Evolutionary conservation across 352 stramenopile species (phyloP).

Genomic region (Thalassiosira mediterranea): DNA sequence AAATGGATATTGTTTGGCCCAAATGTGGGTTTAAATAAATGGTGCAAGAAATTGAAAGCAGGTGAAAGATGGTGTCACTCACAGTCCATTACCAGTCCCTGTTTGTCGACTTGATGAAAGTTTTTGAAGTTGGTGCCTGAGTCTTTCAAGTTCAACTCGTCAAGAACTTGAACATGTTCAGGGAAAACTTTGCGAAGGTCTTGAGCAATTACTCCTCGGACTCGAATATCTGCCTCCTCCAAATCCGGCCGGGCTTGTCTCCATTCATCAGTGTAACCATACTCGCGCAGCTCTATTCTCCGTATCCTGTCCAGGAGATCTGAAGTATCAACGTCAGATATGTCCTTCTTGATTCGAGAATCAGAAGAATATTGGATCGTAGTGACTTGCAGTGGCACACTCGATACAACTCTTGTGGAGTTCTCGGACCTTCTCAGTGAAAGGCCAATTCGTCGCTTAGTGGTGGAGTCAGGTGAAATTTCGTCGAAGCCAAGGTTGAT

Average conservation of each 20-base stretch:
- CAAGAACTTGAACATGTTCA: slow-evolving; percentile 89
- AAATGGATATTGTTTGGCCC: too few species aligned
- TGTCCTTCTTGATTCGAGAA: slow-evolving; percentile 91
- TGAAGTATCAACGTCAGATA: slow-evolving; percentile 89
- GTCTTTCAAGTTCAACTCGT: slow-evolving; percentile 87
- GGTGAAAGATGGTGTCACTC: too few species aligned
- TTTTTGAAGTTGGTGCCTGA: slow-evolving; percentile 89
- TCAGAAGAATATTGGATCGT: slow-evolving; percentile 92
- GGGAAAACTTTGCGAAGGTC: slow-evolving; percentile 90
- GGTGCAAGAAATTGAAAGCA: too few species aligned
- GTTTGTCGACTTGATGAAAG: slow-evolving; percentile 94
- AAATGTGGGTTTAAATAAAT: too few species aligned
- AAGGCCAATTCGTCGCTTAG: slow-evolving; percentile 28
- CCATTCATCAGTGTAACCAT: slow-evolving; percentile 91
- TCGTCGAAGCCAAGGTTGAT: slow-evolving; percentile 52
- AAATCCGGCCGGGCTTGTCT: slow-evolving; percentile 87
- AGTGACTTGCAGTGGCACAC: slow-evolving; percentile 88
- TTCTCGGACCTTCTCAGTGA: slow-evolving; percentile 34
- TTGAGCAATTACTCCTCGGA: slow-evolving; percentile 93
- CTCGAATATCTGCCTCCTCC: slow-evolving; percentile 71
- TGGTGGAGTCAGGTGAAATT: slow-evolving; percentile 11
- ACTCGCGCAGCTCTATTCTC: slow-evolving; percentile 89
- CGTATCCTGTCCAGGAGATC: slow-evolving; percentile 89
- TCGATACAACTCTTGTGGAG: slow-evolving; percentile 37
- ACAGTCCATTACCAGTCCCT: slow-evolving; percentile 90